Base-by-base conservation (phyloP, 179 eudicot species). In the Dionaea muscipula region DNA sequence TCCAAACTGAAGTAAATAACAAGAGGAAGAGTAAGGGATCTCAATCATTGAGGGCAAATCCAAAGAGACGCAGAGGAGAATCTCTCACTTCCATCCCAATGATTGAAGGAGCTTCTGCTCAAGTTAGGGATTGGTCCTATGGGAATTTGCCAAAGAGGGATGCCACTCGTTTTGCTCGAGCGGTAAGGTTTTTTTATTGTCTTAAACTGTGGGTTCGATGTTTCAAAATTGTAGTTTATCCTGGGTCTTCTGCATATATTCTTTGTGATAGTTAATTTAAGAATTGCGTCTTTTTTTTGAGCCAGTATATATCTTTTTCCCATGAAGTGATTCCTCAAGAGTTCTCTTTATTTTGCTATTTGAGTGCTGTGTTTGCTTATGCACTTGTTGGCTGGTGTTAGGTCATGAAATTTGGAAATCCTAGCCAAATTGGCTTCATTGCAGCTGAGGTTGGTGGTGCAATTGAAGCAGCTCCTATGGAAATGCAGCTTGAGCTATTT, bases 341-440 rank as follows among this genome's bases (percentile, higher is more conserved):
- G n/a, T n/a, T n/a, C n/a, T n/a, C n/a, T n/a, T n/a, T n/a, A n/a
- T 15, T 9, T 9, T 43, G 47, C 19, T 43, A 43, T 13, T 28
- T 19, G 20, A 8, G 10, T 58, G 44, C 43, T 21, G 9, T 33
- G 5, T 43, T 24, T 46, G 53, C n/a, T 33, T 9, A 21, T 50
- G 47, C 23, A 33, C 24, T 57, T 41, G 18, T 27, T 51, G 26
- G 15, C 35, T 20, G 26, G 17, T 53, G 48, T 46, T 68, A 93
- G 99, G 96, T 83, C 47, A 85, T 89, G 82, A 94, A 94, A 78
- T 93, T 85, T 64, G 99, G 99, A 56, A 85, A 75, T 62, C 79
- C 85, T 22, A 85, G 81, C 72, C 96, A 94, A 61, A 85, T 89
- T 44, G 68, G 75, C 72, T 73, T 68, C 51, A 80, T 94, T 66